Evolutionary conservation across 75 land plant genomes (phyloP).

Genomic region (Adiantum capillusveneris): DNA sequence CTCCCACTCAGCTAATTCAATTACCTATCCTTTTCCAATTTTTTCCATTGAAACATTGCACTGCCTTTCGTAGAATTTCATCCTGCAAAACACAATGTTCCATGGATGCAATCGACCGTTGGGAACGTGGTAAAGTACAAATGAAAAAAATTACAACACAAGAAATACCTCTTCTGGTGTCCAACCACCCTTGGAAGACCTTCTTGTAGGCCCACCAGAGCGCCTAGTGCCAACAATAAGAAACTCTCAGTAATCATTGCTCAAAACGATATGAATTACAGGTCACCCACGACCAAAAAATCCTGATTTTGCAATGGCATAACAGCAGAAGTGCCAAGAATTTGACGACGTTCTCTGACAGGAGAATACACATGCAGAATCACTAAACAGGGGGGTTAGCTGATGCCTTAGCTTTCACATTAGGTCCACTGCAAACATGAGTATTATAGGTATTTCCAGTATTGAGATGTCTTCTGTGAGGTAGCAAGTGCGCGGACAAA

Average conservation of each 20-base stretch:
- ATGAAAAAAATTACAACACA: neutral
- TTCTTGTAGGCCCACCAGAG: constrained; percentile 72
- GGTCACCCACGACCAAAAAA: neutral
- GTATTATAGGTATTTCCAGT: too few relatives aligned
- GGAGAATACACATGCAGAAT: neutral
- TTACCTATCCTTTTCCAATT: constrained; percentile 95
- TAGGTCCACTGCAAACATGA: too few relatives aligned
- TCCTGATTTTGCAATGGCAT: neutral
- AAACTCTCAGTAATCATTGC: neutral
- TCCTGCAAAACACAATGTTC: constrained; percentile 72
- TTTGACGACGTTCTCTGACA: neutral
- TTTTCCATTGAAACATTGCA: constrained; percentile 63
- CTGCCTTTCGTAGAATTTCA: constrained; percentile 72
- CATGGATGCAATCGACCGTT: neutral
- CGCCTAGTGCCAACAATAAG: neutral
- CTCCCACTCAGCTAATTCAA: neutral
- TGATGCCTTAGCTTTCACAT: too few relatives aligned
- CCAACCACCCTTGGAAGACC: constrained; percentile 95
- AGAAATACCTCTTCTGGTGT: constrained; percentile 70
- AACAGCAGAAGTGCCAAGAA: neutral
- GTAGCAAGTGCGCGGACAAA: too few relatives aligned
- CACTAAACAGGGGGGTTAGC: neutral
- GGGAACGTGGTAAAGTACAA: neutral
- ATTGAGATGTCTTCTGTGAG: too few relatives aligned
- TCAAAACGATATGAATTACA: neutral